Percentiles rank a stretch among this genome's conserved stretches.
Evolutionary conservation across 139 green algal species (phyloP).

Genomic region (Dunaliella primolecta): DNA sequence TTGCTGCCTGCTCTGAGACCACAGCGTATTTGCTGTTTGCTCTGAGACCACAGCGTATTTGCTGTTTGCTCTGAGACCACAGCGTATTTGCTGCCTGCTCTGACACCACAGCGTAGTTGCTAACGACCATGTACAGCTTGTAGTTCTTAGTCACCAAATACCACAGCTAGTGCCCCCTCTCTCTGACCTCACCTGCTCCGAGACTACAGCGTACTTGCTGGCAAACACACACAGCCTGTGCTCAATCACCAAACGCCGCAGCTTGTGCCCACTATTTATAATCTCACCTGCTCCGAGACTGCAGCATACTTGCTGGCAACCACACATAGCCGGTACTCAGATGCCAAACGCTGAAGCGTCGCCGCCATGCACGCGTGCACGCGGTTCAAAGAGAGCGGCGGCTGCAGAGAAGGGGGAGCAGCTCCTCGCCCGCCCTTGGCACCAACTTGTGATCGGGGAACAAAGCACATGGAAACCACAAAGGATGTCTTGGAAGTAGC

Average conservation of each 20-base stretch:
- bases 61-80: too few relatives aligned
- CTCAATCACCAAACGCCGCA: too few relatives aligned
- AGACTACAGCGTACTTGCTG: not conserved
- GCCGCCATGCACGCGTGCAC: not conserved
- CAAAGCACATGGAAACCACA: too few relatives aligned
- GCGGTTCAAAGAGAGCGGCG: not conserved
- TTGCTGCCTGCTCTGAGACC: not conserved
- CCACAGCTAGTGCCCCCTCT: too few relatives aligned
- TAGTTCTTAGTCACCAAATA: too few relatives aligned
- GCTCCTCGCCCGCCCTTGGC: not conserved
- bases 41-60: not conserved
- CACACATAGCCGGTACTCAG: not conserved
- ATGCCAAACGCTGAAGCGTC: not conserved
- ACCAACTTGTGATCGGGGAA: too few relatives aligned
- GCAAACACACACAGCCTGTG: not conserved
- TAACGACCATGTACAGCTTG: not conserved
- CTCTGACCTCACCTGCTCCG: not conserved
- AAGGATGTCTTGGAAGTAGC: too few relatives aligned
- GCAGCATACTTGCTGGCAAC: not conserved
- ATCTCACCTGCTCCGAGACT: not conserved
- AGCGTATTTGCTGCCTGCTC: too few relatives aligned
- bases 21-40: not conserved
- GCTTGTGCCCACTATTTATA: too few relatives aligned
- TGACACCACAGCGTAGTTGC: too few relatives aligned
- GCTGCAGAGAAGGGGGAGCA: not conserved